Evolutionary conservation across 1,284 basidiomycete species (phyloP).

Genomic region (Caloboletus firmus): DNA sequence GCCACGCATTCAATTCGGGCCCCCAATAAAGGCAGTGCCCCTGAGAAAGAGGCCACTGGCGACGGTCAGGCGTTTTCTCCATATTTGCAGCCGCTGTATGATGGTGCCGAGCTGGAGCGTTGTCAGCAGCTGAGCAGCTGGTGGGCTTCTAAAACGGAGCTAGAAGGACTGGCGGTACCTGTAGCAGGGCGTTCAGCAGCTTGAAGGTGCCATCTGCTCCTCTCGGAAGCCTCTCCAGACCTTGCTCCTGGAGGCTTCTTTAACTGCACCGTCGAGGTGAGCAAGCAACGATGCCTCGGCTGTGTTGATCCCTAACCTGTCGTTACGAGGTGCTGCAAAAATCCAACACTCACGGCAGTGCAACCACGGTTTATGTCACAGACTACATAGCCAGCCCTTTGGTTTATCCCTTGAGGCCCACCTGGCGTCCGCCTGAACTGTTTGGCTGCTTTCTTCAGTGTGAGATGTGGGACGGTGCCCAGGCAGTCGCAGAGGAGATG

Average conservation of each 20-base stretch:
- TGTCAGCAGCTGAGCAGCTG: slow-evolving; percentile 26
- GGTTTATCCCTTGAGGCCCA: slow-evolving; percentile 34
- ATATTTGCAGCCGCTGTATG: slow-evolving; percentile 25
- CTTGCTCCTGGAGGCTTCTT: slow-evolving; percentile 55
- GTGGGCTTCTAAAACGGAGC: too few species aligned
- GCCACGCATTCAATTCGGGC: too few species aligned
- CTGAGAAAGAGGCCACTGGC: too few species aligned
- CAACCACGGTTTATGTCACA: slow-evolving; percentile 59
- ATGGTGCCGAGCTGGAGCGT: slow-evolving; percentile 36
- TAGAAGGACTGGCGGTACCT: too few species aligned
- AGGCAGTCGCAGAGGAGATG: slow-evolving; percentile 44
- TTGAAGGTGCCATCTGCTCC: slow-evolving; percentile 44
- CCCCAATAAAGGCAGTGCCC: too few species aligned
- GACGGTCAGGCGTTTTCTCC: slow-evolving; percentile 36
- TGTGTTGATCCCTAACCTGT: background rate
- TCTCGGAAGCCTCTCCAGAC: slow-evolving; percentile 50
- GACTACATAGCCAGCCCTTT: slow-evolving; percentile 57
- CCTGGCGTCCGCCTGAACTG: slow-evolving; percentile 51
- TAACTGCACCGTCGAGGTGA: slow-evolving; percentile 67
- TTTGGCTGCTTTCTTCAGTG: slow-evolving; percentile 49
- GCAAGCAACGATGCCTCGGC: slow-evolving; percentile 11
- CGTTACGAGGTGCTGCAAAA: slow-evolving; percentile 48
- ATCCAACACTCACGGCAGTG: slow-evolving; percentile 36
- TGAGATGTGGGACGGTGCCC: slow-evolving; percentile 57
- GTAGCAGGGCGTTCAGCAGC: too few species aligned